Evolutionary conservation across 202 grass and related monocot genomes (phyloP).

Genomic region (Carex arenaria): DNA sequence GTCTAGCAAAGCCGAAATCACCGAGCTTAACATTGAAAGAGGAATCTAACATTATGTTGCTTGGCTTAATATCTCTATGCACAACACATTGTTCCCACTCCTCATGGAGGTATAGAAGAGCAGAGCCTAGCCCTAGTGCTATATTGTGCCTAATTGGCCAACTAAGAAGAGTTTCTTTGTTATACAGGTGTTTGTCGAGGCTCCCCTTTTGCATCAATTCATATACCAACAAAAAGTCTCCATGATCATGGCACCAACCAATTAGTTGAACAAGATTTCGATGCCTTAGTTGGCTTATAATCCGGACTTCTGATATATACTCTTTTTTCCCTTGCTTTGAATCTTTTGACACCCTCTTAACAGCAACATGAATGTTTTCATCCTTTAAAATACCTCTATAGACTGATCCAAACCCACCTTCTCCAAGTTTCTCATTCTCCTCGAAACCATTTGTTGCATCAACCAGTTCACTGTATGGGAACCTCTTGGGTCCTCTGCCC

Average conservation of each 20-base stretch:
- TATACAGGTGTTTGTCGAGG: constrained; percentile 28
- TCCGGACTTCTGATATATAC: constrained; percentile 16
- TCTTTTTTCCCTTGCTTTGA: constrained; percentile 28
- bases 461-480: constrained; percentile 44
- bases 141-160: constrained; percentile 28
- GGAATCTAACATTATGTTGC: constrained; percentile 45
- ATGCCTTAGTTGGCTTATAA: constrained; percentile 23
- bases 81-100: constrained; percentile 42
- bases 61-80: constrained; percentile 42
- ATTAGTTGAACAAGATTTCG: constrained; percentile 34
- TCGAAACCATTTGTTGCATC: constrained; percentile 45
- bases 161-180: background rate
- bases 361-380: constrained; percentile 17
- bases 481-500: constrained; percentile 59
- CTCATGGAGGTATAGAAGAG: constrained; percentile 37
- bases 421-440: constrained; percentile 55
- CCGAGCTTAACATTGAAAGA: constrained; percentile 38
- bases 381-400: constrained; percentile 24
- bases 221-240: constrained; percentile 32
- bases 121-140: constrained; percentile 26
- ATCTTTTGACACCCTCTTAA: constrained; percentile 35
- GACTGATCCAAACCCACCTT: constrained; percentile 57
- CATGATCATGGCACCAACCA: constrained; percentile 31
- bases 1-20: constrained; percentile 46
- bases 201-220: constrained; percentile 31